These are phyloP conservation scores for Choiromyces venosus DNA, from an alignment of 495 filamentous ascomycete species.

Conservation along the genomic window DNA sequence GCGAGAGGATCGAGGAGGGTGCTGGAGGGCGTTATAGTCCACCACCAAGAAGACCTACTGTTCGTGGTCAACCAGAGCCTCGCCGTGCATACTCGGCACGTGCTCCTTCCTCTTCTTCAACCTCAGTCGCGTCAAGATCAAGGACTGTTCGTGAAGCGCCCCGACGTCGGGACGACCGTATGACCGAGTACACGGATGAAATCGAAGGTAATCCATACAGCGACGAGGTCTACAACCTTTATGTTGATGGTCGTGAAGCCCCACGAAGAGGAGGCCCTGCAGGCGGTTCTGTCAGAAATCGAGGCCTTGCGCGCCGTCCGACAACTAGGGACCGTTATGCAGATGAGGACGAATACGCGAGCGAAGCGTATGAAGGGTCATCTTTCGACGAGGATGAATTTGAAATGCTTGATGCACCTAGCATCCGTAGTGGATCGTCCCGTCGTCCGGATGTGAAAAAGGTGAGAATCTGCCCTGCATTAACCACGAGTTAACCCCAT, in stretches of 20 bases:
- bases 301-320: slow-evolving; percentile 41
- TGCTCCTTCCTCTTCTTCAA: slow-evolving; percentile 38
- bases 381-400: slow-evolving; percentile 71
- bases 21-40: slow-evolving; percentile 22
- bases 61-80: slow-evolving; percentile 46
- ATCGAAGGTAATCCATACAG: slow-evolving; percentile 54
- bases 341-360: slow-evolving; percentile 65
- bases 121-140: slow-evolving; percentile 41
- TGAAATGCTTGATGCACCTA: slow-evolving; percentile 61
- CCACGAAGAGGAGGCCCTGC: slow-evolving; percentile 38
- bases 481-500: background rate
- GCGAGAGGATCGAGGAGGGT: slow-evolving; percentile 22
- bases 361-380: slow-evolving; percentile 60
- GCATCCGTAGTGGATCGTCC: slow-evolving; percentile 37
- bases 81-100: slow-evolving; percentile 52
- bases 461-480: slow-evolving; percentile 13
- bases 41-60: slow-evolving; percentile 27
- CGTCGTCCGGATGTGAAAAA: slow-evolving; percentile 40
- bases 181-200: slow-evolving; percentile 46
- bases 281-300: slow-evolving; percentile 28
- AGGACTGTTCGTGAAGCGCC: slow-evolving; percentile 36
- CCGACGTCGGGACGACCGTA: slow-evolving; percentile 38
- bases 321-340: slow-evolving; percentile 60
- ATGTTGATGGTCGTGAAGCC: slow-evolving; percentile 44
- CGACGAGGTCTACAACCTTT: slow-evolving; percentile 68